Conservation (phyloP, 345 rosid species). For the Brassica napus region Da-Ae NC_063444.1:15341501-15342000, state of each 20-base stretch:
- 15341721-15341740: conserved; percentile 46
- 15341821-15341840: conserved; percentile 65
- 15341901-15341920: not conserved
- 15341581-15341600: conserved; percentile 36
- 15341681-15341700: conserved; percentile 22
- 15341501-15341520: not conserved
- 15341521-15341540: not conserved
- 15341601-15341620: conserved; percentile 27
- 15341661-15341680: conserved; percentile 41
- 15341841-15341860: conserved; percentile 48
- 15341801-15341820: conserved; percentile 62
- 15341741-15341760: conserved; percentile 23
- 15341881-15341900: not conserved
- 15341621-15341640: conserved; percentile 29
- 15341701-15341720: conserved; percentile 46
- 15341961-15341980: not conserved
- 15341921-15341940: not conserved
- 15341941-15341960: not conserved
- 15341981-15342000: not conserved
- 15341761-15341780: conserved; percentile 44
- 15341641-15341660: conserved; percentile 44
- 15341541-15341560: conserved; percentile 16
- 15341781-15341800: conserved; percentile 67
- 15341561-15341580: conserved; percentile 42
- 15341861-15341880: not conserved